These are phyloP conservation scores for Verticillium klebahnii DNA, from an alignment of 2,329 filamentous ascomycete species.

Conservation along the genomic window DNA sequence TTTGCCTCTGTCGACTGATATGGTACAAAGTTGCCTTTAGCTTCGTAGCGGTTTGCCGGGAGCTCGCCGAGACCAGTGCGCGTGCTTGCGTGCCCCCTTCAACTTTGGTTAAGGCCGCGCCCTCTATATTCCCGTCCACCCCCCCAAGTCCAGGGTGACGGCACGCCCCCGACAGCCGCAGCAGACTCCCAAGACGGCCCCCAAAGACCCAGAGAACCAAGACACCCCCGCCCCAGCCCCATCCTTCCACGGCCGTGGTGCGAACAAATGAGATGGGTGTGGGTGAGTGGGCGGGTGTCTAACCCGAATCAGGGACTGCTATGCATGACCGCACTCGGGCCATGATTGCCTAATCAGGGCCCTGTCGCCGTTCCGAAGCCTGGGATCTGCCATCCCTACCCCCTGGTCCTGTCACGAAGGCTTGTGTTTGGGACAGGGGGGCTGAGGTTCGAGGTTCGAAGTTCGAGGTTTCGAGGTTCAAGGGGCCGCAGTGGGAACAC, in stretches of 20 bases:
- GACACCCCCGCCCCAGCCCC: conserved; percentile 6
- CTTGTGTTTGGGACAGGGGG: conserved; percentile 20
- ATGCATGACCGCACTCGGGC: conserved; percentile 14
- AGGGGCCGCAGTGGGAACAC: conserved; percentile 5
- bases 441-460: conserved; percentile 1
- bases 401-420: conserved; percentile 22
- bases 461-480: not conserved
- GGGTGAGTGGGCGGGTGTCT: not conserved
- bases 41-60: not conserved
- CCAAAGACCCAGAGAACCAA: not conserved
- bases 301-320: conserved; percentile 12
- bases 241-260: conserved; percentile 10
- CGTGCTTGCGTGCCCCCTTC: not conserved
- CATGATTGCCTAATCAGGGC: conserved; percentile 21
- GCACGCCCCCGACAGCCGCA: conserved; percentile 17
- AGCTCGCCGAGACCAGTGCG: not conserved
- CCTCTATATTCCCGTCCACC: not conserved
- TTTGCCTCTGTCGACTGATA: not conserved
- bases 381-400: conserved; percentile 17
- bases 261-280: conserved; percentile 1
- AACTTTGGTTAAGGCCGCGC: not conserved
- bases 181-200: conserved; percentile 10
- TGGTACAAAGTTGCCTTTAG: not conserved
- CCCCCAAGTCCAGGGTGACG: conserved; percentile 1
- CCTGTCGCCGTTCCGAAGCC: conserved; percentile 19